Percentiles rank a stretch among this genome's conserved stretches.
Conservation (phyloP, 257 asterid species). For the Rubia yunnanensis region DNA sequence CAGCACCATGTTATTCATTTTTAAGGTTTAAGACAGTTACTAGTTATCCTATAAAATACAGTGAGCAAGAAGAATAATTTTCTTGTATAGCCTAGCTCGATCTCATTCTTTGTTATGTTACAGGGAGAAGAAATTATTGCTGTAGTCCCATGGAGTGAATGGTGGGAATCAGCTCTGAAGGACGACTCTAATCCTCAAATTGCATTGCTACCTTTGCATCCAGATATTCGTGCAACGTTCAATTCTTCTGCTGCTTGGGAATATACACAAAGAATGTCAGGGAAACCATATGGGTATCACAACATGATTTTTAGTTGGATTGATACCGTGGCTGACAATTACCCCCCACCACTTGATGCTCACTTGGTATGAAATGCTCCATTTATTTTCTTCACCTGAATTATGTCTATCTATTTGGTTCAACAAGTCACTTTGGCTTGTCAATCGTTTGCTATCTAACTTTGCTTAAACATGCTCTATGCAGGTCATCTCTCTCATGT, state of each 20-base stretch:
- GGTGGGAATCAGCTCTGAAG: slow-evolving; percentile 87
- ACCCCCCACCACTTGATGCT: slow-evolving; percentile 99
- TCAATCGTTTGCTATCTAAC: slow-evolving; percentile 10
- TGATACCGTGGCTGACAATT: slow-evolving; percentile 87
- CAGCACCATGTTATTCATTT: neutral
- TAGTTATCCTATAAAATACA: neutral
- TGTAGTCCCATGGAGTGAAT: slow-evolving; percentile 81
- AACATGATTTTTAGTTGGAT: slow-evolving; percentile 99
- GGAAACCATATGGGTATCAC: slow-evolving; percentile 98
- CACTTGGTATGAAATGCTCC: slow-evolving; percentile 62
- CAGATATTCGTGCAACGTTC: slow-evolving; percentile 73
- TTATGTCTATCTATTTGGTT: neutral
- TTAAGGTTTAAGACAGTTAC: neutral
- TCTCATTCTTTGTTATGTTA: slow-evolving; percentile 17
- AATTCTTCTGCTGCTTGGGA: slow-evolving; percentile 89
- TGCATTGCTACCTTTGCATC: slow-evolving; percentile 86
- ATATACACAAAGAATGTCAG: slow-evolving; percentile 80
- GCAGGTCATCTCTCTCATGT: slow-evolving; percentile 98
- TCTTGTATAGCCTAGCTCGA: neutral
- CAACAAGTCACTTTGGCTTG: neutral
- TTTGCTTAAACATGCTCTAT: slow-evolving; percentile 15
- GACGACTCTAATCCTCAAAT: slow-evolving; percentile 91
- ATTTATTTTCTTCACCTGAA: neutral
- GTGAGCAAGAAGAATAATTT: neutral
- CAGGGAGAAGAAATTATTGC: slow-evolving; percentile 98